A percentile compares a stretch with the other conserved stretches of the same genome.
Conservation (phyloP, 2,329 filamentous ascomycete genomes). For the Aspergillus pseudoterreus region DNA sequence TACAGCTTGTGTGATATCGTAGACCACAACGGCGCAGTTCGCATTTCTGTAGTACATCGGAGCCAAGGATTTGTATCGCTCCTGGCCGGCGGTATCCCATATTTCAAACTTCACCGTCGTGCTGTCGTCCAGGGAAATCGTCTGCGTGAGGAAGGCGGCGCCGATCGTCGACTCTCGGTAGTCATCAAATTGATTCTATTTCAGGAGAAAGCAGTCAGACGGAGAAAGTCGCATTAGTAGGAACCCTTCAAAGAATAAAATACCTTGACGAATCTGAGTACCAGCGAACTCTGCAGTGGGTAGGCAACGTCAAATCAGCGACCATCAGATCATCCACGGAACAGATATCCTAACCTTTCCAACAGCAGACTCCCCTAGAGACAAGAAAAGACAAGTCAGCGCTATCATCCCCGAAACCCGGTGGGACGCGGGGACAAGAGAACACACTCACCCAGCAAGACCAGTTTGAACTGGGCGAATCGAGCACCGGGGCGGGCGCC, state of each 20-base stretch:
- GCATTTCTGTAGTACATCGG: constrained; percentile 99
- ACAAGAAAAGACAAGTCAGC: constrained; percentile 16
- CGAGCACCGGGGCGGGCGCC: constrained; percentile 65
- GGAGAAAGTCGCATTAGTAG: background rate
- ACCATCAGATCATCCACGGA: constrained; percentile 11
- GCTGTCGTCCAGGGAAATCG: constrained; percentile 94
- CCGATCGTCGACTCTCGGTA: constrained; percentile 98
- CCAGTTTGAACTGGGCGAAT: constrained; percentile 99
- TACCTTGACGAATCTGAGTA: constrained; percentile 97
- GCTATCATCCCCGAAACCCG: constrained; percentile 1
- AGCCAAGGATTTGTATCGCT: constrained; percentile 96
- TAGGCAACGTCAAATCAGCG: constrained; percentile 31
- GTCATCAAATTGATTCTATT: constrained; percentile 95
- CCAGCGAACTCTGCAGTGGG: constrained; percentile 78
- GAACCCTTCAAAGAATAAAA: constrained; percentile 15
- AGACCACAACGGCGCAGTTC: constrained; percentile 98
- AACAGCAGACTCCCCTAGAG: constrained; percentile 89
- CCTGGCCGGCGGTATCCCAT: constrained; percentile 97
- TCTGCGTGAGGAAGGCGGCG: constrained; percentile 97
- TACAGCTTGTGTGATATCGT: constrained; percentile 99
- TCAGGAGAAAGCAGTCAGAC: background rate
- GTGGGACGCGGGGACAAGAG: constrained; percentile 1
- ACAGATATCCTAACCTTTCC: constrained; percentile 69
- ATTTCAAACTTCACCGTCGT: constrained; percentile 99
- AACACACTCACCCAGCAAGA: constrained; percentile 74